Percentiles rank a stretch among this genome's conserved stretches.
These are phyloP conservation scores for Sugiyamaella grinbergsii DNA, from an alignment of 1,139 yeast species.

Conservation along the genomic window DNA sequence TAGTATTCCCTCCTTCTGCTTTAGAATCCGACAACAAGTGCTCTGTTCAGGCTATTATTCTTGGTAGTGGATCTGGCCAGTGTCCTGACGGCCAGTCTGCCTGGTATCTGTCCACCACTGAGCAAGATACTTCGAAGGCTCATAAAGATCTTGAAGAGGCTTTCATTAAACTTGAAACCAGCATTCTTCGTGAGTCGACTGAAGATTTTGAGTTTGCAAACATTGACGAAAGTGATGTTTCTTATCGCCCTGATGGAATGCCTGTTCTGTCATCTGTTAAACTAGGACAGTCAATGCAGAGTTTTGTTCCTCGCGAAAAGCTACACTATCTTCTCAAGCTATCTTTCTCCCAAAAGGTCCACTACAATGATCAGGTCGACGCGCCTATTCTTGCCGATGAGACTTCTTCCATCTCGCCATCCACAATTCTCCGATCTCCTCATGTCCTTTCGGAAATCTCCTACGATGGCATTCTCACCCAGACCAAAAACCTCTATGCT, in stretches of 20 bases:
- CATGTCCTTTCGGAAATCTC: slow-evolving; percentile 84
- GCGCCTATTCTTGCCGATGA: slow-evolving; percentile 27
- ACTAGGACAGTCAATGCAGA: slow-evolving; percentile 80
- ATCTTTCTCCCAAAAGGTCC: slow-evolving; percentile 64
- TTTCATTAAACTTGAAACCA: slow-evolving; percentile 71
- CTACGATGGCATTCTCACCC: slow-evolving; percentile 85
- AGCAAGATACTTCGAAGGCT: slow-evolving; percentile 63
- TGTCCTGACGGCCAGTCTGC: slow-evolving; percentile 87
- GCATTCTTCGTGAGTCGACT: slow-evolving; percentile 77
- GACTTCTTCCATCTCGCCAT: slow-evolving; percentile 8
- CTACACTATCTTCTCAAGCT: slow-evolving; percentile 77
- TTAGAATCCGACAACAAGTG: slow-evolving; percentile 63
- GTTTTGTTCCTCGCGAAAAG: slow-evolving; percentile 79
- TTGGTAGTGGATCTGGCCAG: slow-evolving; percentile 87
- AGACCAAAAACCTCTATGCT: slow-evolving; percentile 73
- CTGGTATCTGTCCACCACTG: slow-evolving; percentile 86
- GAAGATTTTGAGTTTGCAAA: slow-evolving; percentile 54
- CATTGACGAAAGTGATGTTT: slow-evolving; percentile 59
- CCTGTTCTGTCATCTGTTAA: slow-evolving; percentile 78
- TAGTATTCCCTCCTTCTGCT: slow-evolving; percentile 91
- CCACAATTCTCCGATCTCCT: slow-evolving; percentile 50
- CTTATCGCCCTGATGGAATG: slow-evolving; percentile 58
- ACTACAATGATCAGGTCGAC: slow-evolving; percentile 24
- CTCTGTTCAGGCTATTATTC: slow-evolving; percentile 83
- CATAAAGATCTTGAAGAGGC: slow-evolving; percentile 81